Evolutionary conservation across 306 rosid species (phyloP).

Genomic region (Prunus padus): DNA sequence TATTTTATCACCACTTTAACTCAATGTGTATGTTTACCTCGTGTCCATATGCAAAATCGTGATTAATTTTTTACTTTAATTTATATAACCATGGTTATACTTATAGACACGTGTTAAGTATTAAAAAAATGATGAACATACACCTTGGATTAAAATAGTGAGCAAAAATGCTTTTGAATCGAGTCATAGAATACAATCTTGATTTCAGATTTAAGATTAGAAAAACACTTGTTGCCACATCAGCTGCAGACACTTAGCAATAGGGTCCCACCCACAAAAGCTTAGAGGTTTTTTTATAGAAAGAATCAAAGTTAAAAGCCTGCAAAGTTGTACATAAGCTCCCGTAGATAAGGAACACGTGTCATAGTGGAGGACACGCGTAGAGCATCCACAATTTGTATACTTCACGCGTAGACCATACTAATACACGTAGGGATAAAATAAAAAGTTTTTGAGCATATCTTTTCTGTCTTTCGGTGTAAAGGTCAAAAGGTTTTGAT

Average conservation of each 20-base stretch:
- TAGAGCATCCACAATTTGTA: background rate
- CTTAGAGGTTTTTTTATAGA: slow-evolving; percentile 7
- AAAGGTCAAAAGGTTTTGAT: slow-evolving; percentile 17
- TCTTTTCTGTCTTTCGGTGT: slow-evolving; percentile 17
- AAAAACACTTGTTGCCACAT: slow-evolving; percentile 14
- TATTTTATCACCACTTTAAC: no score
- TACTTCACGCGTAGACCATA: background rate
- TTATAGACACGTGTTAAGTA: no score
- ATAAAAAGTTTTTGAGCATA: background rate
- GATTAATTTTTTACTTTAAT: no score
- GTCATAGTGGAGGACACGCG: slow-evolving; percentile 21
- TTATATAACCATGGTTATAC: no score
- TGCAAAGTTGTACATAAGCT: background rate
- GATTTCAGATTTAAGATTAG: background rate
- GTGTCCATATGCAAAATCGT: no score
- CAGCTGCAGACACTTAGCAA: slow-evolving; percentile 23
- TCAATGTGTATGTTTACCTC: no score
- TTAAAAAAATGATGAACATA: no score
- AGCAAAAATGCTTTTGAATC: no score
- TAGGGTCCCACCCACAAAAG: background rate
- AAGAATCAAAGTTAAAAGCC: background rate
- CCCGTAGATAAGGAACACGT: slow-evolving; percentile 14
- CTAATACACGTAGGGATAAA: background rate
- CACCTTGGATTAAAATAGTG: no score
- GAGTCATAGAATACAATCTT: no score